A percentile compares a stretch with the other conserved stretches of the same genome.
phyloP scores from a whole-genome alignment of 2,329 filamentous ascomycete genomes.

The Aureobasidium vineae region DNA sequence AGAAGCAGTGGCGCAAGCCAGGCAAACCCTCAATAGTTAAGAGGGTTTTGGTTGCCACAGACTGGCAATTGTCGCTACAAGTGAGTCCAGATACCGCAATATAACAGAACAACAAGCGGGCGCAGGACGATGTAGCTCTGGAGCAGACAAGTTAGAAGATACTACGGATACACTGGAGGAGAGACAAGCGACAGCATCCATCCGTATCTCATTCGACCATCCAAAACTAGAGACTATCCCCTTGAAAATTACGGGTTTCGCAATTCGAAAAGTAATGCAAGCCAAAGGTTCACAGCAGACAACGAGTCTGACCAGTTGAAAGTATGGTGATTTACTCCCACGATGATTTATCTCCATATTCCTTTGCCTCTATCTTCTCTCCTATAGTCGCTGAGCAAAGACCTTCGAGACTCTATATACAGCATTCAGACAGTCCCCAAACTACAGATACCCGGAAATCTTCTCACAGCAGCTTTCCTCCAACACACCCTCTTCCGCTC shows the following conservation, averaged over 20 bases:
- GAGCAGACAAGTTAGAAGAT: neutral
- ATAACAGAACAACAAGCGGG: neutral
- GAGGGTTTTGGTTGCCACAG: neutral
- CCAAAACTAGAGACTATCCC: neutral
- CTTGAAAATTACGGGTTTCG: no score
- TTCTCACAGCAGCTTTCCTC: no score
- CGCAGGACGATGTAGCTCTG: neutral
- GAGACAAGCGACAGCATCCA: neutral
- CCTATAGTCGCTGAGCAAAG: no score
- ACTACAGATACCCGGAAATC: no score
- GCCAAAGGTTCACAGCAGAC: no score
- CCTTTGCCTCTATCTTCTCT: no score
- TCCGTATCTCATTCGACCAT: neutral
- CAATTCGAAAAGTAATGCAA: no score
- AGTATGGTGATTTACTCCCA: no score
- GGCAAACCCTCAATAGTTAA: conserved; percentile 32
- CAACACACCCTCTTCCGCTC: neutral
- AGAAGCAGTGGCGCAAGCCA: conserved; percentile 73
- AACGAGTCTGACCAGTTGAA: no score
- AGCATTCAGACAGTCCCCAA: no score
- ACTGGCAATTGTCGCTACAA: neutral
- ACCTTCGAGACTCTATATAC: no score
- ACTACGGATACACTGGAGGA: neutral
- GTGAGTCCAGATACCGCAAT: neutral
- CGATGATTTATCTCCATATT: no score